Conservation (phyloP, 805 yeast species). For the Nakazawaea ambrosiae region DNA sequence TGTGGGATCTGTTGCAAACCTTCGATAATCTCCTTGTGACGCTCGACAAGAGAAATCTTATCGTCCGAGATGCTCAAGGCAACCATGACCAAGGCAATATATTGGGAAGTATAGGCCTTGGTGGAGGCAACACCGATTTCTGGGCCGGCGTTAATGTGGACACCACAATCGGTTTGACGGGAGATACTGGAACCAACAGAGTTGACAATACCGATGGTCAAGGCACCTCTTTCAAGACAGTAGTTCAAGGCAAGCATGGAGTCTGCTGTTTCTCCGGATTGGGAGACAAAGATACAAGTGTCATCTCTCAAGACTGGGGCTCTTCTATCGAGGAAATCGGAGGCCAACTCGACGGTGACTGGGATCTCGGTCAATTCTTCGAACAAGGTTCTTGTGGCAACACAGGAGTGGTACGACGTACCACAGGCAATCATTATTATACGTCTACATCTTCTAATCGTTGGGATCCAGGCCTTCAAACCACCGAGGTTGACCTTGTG, state of each 20-base stretch:
- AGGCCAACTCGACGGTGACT: slow-evolving; percentile 85
- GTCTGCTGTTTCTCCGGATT: slow-evolving; percentile 99
- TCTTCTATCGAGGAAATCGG: slow-evolving; percentile 88
- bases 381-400: slow-evolving; percentile 93
- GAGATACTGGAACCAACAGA: slow-evolving; percentile 96
- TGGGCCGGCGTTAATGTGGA: slow-evolving; percentile 98
- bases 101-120: slow-evolving; percentile 97
- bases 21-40: slow-evolving; percentile 80
- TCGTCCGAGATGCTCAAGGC: slow-evolving; percentile 94
- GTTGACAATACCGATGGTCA: slow-evolving; percentile 96
- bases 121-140: slow-evolving; percentile 99
- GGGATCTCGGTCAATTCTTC: slow-evolving; percentile 97
- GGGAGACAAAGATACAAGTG: slow-evolving; percentile 95
- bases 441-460: slow-evolving; percentile 91
- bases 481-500: slow-evolving; percentile 83
- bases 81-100: slow-evolving; percentile 93
- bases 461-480: slow-evolving; percentile 71
- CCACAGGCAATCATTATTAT: slow-evolving; percentile 99
- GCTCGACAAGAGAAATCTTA: slow-evolving; percentile 63
- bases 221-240: slow-evolving; percentile 94
- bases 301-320: slow-evolving; percentile 99
- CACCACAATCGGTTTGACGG: slow-evolving; percentile 98
- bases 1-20: slow-evolving; percentile 80
- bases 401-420: slow-evolving; percentile 96
- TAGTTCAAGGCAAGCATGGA: slow-evolving; percentile 91